These are phyloP conservation scores for Thalassiosira allenii DNA, from an alignment of 352 stramenopile genomes.

Conservation along the genomic window DNA sequence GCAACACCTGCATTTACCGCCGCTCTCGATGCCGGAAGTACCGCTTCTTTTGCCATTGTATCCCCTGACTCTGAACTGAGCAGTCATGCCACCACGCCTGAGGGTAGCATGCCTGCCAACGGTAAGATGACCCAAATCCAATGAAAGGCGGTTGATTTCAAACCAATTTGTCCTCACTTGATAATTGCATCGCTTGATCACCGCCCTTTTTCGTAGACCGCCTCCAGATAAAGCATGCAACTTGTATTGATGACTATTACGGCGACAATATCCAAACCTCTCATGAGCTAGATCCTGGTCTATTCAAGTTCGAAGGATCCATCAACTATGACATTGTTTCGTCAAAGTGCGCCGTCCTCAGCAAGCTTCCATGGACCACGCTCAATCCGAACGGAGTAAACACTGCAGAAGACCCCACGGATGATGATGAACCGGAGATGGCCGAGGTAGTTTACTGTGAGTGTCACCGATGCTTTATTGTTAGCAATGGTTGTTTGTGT, in stretches of 20 bases:
- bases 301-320: conserved; percentile 9
- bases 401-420: no score
- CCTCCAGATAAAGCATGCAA: not conserved
- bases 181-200: no score
- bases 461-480: no score
- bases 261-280: conserved; percentile 17
- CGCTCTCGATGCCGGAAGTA: not conserved
- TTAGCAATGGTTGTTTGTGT: no score
- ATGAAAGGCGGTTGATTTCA: no score
- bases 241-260: conserved; percentile 25
- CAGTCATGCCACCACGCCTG: not conserved
- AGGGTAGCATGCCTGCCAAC: not conserved
- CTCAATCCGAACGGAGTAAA: no score
- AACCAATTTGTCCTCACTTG: no score
- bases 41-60: conserved; percentile 1
- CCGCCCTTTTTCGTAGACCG: not conserved
- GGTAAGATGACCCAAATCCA: no score
- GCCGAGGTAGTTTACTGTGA: no score
- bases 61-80: not conserved
- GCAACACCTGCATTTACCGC: not conserved
- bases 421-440: no score
- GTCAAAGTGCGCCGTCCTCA: conserved; percentile 5
- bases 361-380: not conserved
- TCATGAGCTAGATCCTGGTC: not conserved
- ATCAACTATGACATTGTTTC: conserved; percentile 31